phyloP scores from a whole-genome alignment of 306 rosid genomes.

The Medicago lupulina region DNA sequence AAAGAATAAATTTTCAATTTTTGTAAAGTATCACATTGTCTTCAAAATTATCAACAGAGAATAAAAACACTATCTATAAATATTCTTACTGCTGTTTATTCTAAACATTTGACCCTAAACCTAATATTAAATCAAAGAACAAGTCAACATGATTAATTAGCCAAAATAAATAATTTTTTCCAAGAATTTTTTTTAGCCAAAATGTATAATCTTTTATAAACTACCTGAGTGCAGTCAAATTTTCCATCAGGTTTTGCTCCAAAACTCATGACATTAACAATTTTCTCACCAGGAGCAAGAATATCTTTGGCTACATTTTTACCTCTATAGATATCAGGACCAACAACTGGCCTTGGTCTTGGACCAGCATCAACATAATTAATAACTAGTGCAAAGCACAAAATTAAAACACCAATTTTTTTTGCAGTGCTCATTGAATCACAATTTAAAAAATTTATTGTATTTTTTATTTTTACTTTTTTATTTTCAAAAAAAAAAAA shows the following conservation, averaged over 20 bases:
- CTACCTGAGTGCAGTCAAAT: constrained; percentile 67
- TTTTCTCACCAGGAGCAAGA: constrained; percentile 50
- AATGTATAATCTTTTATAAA: constrained; percentile 12
- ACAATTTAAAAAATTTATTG: background rate
- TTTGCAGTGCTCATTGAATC: constrained; percentile 50
- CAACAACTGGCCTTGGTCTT: constrained; percentile 30
- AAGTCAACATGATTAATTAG: constrained; percentile 14
- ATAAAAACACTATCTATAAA: constrained; percentile 2
- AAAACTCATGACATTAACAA: constrained; percentile 57
- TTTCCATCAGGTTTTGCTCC: constrained; percentile 69
- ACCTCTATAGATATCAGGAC: constrained; percentile 49
- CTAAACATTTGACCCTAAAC: constrained; percentile 3
- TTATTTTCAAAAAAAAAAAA: background rate
- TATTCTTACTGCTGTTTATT: constrained; percentile 24
- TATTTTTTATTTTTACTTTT: background rate
- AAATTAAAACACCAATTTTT: constrained; percentile 36
- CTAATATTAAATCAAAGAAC: constrained; percentile 15
- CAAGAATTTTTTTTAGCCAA: background rate
- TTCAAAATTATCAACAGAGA: constrained; percentile 12
- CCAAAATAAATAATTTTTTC: background rate
- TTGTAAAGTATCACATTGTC: constrained; percentile 3
- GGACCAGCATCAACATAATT: constrained; percentile 32
- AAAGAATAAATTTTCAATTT: constrained; percentile 12
- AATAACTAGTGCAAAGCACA: constrained; percentile 37
- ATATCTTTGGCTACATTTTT: constrained; percentile 38